Base-by-base conservation (phyloP, 2,329 filamentous ascomycete genomes). In the Stagonosporopsis cucurbitacearum region DNA sequence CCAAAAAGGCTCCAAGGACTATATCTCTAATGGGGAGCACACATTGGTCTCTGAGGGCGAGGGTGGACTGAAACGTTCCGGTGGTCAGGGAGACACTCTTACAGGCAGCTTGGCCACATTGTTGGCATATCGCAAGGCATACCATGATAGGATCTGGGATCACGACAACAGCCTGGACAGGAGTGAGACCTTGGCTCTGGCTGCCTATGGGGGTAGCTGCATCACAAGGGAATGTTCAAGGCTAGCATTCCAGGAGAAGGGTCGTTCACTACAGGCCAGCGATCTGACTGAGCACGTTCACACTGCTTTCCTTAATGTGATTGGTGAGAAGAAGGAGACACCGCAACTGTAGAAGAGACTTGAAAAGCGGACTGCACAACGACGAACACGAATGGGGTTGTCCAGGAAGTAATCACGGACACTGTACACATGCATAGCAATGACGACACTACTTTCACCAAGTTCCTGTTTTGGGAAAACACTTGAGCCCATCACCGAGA, bases 31-130 rank as follows among this genome's bases (percentile, higher is more conserved):
- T 67, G 91, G 93, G 12, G 80, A 84, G 54, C 82, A 82, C 50
- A 96, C 90, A n/a, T 77, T 93, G 23, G 79, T 89, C 0, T 90
- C 88, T 23, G 92, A 96, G 65, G 78, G 93, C 2, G 78, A 86
- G 68, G 95, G 95, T 8, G 94, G 94, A 1, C 77, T 87, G 74
- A 99, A 99, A 84, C 83, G 95, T 62, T 94, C 91, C 54, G 95
- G 94, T 43, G 95, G 95, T 0, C 95, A 99, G 78, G 95, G 95
- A 1, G 95, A 99, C 77, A 98, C 95, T 4, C 80, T 99, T 63
- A 98, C 95, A 0, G 95, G 95, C 1, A 88, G 88, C 30, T 80
- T 99, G 62, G 95, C 90, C 1, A 98, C 95, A 3, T 86, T 99
- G 64, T 77, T 98, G 61, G 93, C 86, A 1, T 99, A 94, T 88